Evolutionary conservation across 2,329 filamentous ascomycete genomes (phyloP), one percentile per base, ranked within the genome.

Genomic region (Aspergillus ruber): DNA sequence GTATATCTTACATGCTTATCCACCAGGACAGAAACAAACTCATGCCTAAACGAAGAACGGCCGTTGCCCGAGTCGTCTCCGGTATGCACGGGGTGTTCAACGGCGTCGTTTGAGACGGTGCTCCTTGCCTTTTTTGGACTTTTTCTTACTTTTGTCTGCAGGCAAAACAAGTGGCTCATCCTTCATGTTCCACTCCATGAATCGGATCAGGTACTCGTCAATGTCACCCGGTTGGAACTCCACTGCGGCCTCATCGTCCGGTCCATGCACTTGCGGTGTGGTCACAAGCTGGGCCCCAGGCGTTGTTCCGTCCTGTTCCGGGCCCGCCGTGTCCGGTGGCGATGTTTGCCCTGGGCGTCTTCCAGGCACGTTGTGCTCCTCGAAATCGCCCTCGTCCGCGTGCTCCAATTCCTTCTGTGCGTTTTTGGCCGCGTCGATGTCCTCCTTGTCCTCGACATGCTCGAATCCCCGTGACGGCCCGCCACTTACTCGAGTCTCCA

Each of bases 371-470:
- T 32, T 49, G 17, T 60, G 59, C 80, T 90, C 87, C 2, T 83
- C 83, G 56, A 95, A 95, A 61, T 95, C 90, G 4, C 82, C 87
- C 41, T 90, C 88, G 56, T 95, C 89, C 20, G 87, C 85, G 59
- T 88, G 83, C 42, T 84, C 79, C 12, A 93, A 85, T 66, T 98
- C 93, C 61, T 87, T 93, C 64, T 94, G 86, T 0, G 93, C 93
- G 8, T 86, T 81, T 44, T 87, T 85, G 2, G 93, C 93, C 0
- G 93, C 93, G 21, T 83, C 84, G 12, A 91, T 88, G 63, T 98
- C 93, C 63, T 98, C 93, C 42, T 81, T 82, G 59, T 98, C 93
- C 68, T 98, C 93, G 0, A 90, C 91, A 54, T 88, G 86, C 57
- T 94, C 90, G 27, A 98, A 83, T 0, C 85, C 88, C 13, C 84